These are phyloP conservation scores for Globisporangium takayamanum DNA, from an alignment of 352 stramenopile genomes.

Conservation along the genomic window DNA sequence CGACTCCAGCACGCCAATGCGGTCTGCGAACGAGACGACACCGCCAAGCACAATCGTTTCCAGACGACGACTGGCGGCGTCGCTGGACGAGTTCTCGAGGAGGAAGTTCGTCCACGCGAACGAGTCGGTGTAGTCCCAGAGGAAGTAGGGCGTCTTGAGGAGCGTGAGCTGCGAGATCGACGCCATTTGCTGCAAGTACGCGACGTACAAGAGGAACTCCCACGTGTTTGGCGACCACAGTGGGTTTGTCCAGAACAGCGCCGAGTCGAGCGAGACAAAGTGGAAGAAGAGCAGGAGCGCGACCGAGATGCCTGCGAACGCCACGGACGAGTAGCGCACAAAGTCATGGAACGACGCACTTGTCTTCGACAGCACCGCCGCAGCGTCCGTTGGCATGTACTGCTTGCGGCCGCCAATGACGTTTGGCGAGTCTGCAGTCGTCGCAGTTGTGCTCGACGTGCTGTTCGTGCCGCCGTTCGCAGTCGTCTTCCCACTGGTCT, in stretches of 20 bases:
- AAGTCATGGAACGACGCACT: conserved; percentile 52
- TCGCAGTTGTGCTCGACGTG: conserved; percentile 4
- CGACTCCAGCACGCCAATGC: conserved; percentile 40
- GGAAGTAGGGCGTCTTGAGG: conserved; percentile 56
- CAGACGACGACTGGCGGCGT: conserved; percentile 27
- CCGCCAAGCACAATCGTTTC: conserved; percentile 50
- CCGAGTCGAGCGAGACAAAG: conserved; percentile 45
- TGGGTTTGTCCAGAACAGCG: conserved; percentile 32
- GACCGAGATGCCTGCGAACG: conserved; percentile 61
- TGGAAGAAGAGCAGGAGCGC: conserved; percentile 55
- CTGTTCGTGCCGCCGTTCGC: conserved; percentile 13
- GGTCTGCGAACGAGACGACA: conserved; percentile 50
- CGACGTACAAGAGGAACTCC: conserved; percentile 63
- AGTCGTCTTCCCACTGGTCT: neutral
- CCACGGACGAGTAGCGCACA: conserved; percentile 41
- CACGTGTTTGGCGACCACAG: conserved; percentile 68
- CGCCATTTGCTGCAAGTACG: conserved; percentile 68
- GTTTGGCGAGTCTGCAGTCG: conserved; percentile 22
- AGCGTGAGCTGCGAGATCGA: conserved; percentile 52
- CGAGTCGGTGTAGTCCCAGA: conserved; percentile 64
- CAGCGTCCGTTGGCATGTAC: conserved; percentile 41
- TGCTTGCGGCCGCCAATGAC: conserved; percentile 52
- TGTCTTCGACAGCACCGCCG: conserved; percentile 33
- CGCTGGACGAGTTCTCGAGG: conserved; percentile 17
- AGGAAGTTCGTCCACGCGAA: conserved; percentile 71